phyloP scores from a whole-genome alignment of 2,329 filamentous ascomycete species.

The Colletotrichum tamarilloi region DNA sequence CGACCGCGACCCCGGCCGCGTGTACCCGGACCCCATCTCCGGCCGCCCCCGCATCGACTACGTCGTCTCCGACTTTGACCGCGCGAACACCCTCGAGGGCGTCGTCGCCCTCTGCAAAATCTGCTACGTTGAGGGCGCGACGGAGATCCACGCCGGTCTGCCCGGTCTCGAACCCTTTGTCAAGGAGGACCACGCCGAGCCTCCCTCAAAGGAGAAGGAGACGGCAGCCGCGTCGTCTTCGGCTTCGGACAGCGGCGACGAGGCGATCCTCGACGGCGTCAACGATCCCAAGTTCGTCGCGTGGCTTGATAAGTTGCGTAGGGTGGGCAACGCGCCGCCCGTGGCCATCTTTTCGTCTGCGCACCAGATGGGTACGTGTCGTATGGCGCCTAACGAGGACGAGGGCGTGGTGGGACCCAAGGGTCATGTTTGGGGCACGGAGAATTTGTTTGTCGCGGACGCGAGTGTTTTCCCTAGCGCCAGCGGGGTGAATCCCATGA shows the following conservation, averaged over 20 bases:
- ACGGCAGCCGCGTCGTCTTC: background rate
- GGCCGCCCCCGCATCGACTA: slow-evolving; percentile 77
- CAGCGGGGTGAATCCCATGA: slow-evolving; percentile 85
- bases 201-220: slow-evolving; percentile 27
- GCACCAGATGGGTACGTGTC: slow-evolving; percentile 84
- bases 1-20: slow-evolving; percentile 79
- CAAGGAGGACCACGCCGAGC: slow-evolving; percentile 41
- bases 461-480: slow-evolving; percentile 81
- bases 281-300: slow-evolving; percentile 69
- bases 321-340: slow-evolving; percentile 61
- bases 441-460: slow-evolving; percentile 77
- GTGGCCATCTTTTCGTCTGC: slow-evolving; percentile 72
- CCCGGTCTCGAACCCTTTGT: slow-evolving; percentile 73
- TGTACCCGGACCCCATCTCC: slow-evolving; percentile 77
- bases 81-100: slow-evolving; percentile 77
- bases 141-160: slow-evolving; percentile 78
- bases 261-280: slow-evolving; percentile 45
- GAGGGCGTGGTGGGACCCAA: slow-evolving; percentile 68
- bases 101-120: slow-evolving; percentile 79
- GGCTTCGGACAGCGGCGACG: slow-evolving; percentile 1
- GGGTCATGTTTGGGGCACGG: slow-evolving; percentile 73
- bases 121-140: slow-evolving; percentile 80
- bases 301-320: slow-evolving; percentile 67
- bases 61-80: slow-evolving; percentile 76
- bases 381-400: slow-evolving; percentile 70